phyloP scores from a whole-genome alignment of 2,329 filamentous ascomycete genomes.

The Aureobasidium musti region DNA sequence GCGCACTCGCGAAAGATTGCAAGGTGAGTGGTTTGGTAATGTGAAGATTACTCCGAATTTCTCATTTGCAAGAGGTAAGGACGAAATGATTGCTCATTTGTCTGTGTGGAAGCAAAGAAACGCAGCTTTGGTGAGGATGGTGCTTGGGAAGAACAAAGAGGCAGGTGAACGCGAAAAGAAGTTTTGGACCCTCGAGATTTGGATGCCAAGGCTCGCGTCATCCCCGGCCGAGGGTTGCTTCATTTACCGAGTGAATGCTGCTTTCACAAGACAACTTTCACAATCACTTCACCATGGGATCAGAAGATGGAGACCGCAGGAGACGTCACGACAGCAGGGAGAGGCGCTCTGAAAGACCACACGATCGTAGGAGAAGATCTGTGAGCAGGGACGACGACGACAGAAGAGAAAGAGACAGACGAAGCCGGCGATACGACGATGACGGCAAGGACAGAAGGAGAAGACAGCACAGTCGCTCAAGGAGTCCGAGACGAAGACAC shows the following conservation, averaged over 20 bases:
- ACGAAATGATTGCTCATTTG: conserved; percentile 36
- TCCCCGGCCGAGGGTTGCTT: conserved; percentile 2
- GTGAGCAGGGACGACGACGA: conserved; percentile 17
- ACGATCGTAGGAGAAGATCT: conserved; percentile 15
- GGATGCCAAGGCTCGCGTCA: conserved; percentile 21
- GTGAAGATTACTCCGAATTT: conserved; percentile 99
- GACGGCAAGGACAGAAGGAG: conserved; percentile 19
- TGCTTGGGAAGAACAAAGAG: conserved; percentile 58
- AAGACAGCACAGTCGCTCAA: conserved; percentile 19
- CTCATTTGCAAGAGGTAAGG: conserved; percentile 72
- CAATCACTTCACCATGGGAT: conserved; percentile 11
- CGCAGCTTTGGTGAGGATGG: conserved; percentile 88
- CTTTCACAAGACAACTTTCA: too few species aligned
- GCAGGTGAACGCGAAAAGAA: conserved; percentile 39
- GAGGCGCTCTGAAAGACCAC: conserved; percentile 8
- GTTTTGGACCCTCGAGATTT: conserved; percentile 28
- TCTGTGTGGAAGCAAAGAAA: conserved; percentile 89
- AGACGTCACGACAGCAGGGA: conserved; percentile 16
- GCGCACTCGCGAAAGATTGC: conserved; percentile 35
- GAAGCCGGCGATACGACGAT: conserved; percentile 11
- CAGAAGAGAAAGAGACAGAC: conserved; percentile 23
- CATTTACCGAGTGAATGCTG: background rate
- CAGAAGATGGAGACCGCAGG: conserved; percentile 9
- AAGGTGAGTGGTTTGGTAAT: conserved; percentile 46
- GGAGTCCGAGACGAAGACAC: conserved; percentile 20